phyloP scores from a whole-genome alignment of 2,329 filamentous ascomycete species.

The Colletotrichum viniferum region DNA sequence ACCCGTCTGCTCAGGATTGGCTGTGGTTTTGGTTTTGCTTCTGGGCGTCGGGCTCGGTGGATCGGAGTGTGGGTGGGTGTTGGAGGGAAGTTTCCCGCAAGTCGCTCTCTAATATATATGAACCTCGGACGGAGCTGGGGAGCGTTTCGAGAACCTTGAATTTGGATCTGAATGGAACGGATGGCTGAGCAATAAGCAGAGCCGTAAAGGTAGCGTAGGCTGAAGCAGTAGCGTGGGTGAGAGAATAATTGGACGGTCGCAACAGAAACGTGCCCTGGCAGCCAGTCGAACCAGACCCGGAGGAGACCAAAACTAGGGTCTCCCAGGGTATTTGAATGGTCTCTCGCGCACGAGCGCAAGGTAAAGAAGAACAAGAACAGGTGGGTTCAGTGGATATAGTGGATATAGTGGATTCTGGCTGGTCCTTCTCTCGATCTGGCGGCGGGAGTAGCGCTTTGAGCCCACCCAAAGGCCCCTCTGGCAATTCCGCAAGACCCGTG shows the following conservation, averaged over 20 bases:
- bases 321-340: constrained; percentile 12
- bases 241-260: constrained; percentile 10
- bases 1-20: not conserved
- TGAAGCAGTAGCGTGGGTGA: constrained; percentile 16
- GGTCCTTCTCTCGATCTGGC: constrained; percentile 10
- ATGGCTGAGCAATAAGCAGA: not conserved
- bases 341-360: not conserved
- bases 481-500: constrained; percentile 13
- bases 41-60: not conserved
- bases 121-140: constrained; percentile 18
- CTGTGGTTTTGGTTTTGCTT: not conserved
- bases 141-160: constrained; percentile 13
- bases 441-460: constrained; percentile 6
- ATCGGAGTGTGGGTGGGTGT: not conserved
- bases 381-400: constrained; percentile 4
- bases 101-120: constrained; percentile 15
- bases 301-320: constrained; percentile 1
- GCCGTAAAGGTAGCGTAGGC: not conserved
- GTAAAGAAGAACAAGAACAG: constrained; percentile 11
- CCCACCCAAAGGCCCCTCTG: constrained; percentile 3
- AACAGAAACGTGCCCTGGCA: not conserved
- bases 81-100: constrained; percentile 6
- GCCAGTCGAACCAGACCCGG: not conserved
- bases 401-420: not conserved
- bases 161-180: not conserved